phyloP scores from a whole-genome alignment of 2,329 filamentous ascomycete species.

The Cercospora canescens region DNA sequence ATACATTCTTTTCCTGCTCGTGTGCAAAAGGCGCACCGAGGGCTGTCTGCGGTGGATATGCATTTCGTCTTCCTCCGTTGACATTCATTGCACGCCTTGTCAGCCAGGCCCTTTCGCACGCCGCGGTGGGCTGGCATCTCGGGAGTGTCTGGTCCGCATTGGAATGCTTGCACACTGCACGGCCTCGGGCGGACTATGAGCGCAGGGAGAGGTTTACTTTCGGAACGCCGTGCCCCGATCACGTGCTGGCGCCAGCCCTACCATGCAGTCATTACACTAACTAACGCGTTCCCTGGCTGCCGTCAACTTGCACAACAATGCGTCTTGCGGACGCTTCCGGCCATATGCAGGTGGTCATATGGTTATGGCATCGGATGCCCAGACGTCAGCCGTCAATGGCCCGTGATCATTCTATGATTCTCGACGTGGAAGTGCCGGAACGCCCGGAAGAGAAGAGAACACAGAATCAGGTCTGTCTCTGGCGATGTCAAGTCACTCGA shows the following conservation, averaged over 20 bases:
- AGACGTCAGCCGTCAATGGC: too few species aligned
- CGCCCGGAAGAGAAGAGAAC: too few species aligned
- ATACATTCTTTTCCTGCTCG: slow-evolving; percentile 36
- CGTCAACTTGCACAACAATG: too few species aligned
- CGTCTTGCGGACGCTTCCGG: too few species aligned
- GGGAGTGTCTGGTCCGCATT: not conserved
- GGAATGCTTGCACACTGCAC: not conserved
- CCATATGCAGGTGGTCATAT: too few species aligned
- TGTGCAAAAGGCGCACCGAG: slow-evolving; percentile 36
- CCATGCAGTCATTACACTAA: too few species aligned
- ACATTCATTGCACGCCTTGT: slow-evolving; percentile 30
- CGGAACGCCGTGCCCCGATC: not conserved
- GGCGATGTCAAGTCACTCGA: not conserved
- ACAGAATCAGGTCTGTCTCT: too few species aligned
- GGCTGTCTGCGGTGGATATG: slow-evolving; percentile 34
- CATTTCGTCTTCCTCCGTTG: slow-evolving; percentile 28
- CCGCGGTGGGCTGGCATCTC: slow-evolving; percentile 10
- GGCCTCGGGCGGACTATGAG: not conserved
- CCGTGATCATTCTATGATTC: too few species aligned
- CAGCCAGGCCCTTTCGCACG: slow-evolving; percentile 10
- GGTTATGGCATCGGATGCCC: too few species aligned
- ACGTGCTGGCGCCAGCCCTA: not conserved
- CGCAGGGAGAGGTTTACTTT: not conserved
- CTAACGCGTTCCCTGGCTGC: too few species aligned
- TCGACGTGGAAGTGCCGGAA: too few species aligned